phyloP scores from a whole-genome alignment of 1,284 basidiomycete species.

The Fomitopsis palustris region DNA sequence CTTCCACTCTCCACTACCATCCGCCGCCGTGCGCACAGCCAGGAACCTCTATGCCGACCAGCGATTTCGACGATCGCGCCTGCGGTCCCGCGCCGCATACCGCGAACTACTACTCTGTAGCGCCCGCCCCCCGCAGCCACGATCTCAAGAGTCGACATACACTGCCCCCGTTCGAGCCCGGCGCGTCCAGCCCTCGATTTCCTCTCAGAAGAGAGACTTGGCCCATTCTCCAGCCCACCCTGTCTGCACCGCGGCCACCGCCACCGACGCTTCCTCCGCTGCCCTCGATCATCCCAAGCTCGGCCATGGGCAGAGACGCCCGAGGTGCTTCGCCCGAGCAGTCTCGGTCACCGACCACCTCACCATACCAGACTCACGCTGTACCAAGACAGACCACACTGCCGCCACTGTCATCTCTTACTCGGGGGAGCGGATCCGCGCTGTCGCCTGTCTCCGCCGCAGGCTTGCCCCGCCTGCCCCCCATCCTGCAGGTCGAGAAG shows the following conservation, averaged over 20 bases:
- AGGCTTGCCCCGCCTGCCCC: slow-evolving; percentile 66
- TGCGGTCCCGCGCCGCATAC: slow-evolving; percentile 24
- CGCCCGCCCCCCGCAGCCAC: slow-evolving; percentile 1
- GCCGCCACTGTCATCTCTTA: slow-evolving; percentile 7
- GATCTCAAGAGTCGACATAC: neutral
- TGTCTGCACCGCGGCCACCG: neutral
- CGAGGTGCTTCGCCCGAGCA: slow-evolving; percentile 17
- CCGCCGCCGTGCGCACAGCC: slow-evolving; percentile 18
- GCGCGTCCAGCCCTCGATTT: slow-evolving; percentile 9
- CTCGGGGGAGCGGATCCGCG: neutral
- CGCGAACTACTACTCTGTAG: slow-evolving; percentile 34
- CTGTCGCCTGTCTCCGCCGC: slow-evolving; percentile 17
- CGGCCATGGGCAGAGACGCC: slow-evolving; percentile 15
- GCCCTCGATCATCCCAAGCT: slow-evolving; percentile 10
- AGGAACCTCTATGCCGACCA: slow-evolving; percentile 15
- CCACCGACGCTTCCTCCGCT: slow-evolving; percentile 5
- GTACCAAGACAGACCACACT: neutral
- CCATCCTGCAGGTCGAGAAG: slow-evolving; percentile 84
- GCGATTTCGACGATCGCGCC: slow-evolving; percentile 19
- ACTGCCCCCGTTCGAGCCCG: neutral
- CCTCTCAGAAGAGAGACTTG: slow-evolving; percentile 4
- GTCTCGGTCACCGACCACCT: slow-evolving; percentile 20
- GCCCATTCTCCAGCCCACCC: slow-evolving; percentile 8
- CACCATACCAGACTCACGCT: slow-evolving; percentile 1
- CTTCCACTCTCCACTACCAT: slow-evolving; percentile 20